Conservation (phyloP, 2,329 filamentous ascomycete genomes). For the Stromatinia cepivora region DNA sequence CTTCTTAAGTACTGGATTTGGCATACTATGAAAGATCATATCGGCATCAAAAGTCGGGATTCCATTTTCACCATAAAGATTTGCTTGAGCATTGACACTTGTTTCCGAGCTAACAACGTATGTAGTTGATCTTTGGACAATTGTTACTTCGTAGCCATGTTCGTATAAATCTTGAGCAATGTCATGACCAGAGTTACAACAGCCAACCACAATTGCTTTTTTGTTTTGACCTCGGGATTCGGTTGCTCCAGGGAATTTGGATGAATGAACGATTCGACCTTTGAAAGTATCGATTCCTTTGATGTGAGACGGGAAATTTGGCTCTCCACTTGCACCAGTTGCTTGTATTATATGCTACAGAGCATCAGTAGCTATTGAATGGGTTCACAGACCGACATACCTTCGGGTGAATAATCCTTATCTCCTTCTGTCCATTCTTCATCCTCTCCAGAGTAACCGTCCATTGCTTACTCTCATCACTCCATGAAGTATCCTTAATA, state of each 20-base stretch:
- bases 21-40: constrained; percentile 57
- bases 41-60: constrained; percentile 68
- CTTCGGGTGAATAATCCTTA: constrained; percentile 27
- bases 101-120: constrained; percentile 59
- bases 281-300: constrained; percentile 54
- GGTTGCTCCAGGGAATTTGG: constrained; percentile 56
- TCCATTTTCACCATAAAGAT: constrained; percentile 44
- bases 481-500: constrained; percentile 47
- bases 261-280: constrained; percentile 61
- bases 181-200: constrained; percentile 68
- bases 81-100: constrained; percentile 46
- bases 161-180: constrained; percentile 68
- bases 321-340: constrained; percentile 55
- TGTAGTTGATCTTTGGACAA: constrained; percentile 67
- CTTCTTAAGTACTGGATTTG: constrained; percentile 60
- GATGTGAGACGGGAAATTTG: constrained; percentile 48
- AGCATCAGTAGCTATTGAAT: constrained; percentile 31
- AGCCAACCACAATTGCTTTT: constrained; percentile 65
- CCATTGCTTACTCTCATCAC: constrained; percentile 54
- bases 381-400: not conserved
- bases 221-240: constrained; percentile 50
- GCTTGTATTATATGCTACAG: constrained; percentile 30
- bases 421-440: constrained; percentile 33
- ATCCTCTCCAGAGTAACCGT: constrained; percentile 51
- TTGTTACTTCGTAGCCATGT: constrained; percentile 65